Percentiles rank a stretch among this genome's conserved stretches.
Evolutionary conservation across 2,329 filamentous ascomycete genomes (phyloP).

Genomic region (Cryphonectria parasitica): DNA sequence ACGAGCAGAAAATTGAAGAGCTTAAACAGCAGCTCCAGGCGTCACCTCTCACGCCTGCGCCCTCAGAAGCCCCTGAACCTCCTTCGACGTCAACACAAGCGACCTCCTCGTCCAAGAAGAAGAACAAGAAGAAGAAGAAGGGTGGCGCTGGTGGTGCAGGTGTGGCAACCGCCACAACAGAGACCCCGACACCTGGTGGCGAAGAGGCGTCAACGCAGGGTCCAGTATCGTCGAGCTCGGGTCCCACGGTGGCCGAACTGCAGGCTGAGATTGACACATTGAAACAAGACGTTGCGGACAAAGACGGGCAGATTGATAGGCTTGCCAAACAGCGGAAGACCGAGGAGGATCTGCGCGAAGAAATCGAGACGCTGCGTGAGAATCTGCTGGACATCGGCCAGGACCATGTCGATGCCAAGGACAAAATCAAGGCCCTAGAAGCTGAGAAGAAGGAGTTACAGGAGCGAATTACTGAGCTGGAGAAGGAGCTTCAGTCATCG

Average conservation of each 20-base stretch:
- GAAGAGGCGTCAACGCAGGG: slow-evolving; percentile 42
- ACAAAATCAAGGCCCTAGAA: slow-evolving; percentile 72
- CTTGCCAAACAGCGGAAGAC: slow-evolving; percentile 72
- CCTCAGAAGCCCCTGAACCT: slow-evolving; percentile 21
- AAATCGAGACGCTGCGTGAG: slow-evolving; percentile 82
- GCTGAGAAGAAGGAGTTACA: slow-evolving; percentile 70
- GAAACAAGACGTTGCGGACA: slow-evolving; percentile 60
- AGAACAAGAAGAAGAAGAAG: slow-evolving; percentile 92
- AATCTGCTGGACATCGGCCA: slow-evolving; percentile 79
- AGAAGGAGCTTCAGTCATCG: slow-evolving; percentile 65
- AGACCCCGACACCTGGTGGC: slow-evolving; percentile 44
- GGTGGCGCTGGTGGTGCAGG: slow-evolving; percentile 53
- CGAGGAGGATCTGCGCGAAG: slow-evolving; percentile 79
- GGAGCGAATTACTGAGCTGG: slow-evolving; percentile 66
- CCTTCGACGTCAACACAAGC: slow-evolving; percentile 26
- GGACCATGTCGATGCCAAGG: slow-evolving; percentile 82
- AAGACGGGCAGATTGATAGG: slow-evolving; percentile 73
- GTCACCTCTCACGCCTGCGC: slow-evolving; percentile 34
- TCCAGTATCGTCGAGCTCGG: slow-evolving; percentile 37
- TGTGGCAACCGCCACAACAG: slow-evolving; percentile 44
- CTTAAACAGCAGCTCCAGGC: slow-evolving; percentile 43
- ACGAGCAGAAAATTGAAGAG: slow-evolving; percentile 46
- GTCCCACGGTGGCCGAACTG: slow-evolving; percentile 43
- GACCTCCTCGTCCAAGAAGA: slow-evolving; percentile 60
- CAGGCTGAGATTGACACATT: slow-evolving; percentile 55